phyloP scores from a whole-genome alignment of 768 basidiomycete genomes.

The Candolleomyces efflorescens region DNA sequence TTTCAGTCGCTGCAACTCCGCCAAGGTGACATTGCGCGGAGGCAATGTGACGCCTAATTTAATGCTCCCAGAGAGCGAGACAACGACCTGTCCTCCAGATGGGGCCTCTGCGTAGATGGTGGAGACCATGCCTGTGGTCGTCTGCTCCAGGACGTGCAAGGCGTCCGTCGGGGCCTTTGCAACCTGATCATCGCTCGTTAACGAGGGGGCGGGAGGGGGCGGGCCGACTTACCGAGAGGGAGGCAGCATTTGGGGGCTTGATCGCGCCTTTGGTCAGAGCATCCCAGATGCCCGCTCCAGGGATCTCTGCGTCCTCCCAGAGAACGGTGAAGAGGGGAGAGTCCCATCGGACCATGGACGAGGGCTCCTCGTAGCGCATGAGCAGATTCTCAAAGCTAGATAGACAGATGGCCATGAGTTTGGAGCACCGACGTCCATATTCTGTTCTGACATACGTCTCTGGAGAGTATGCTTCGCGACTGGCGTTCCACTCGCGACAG shows the following conservation, averaged over 20 bases:
- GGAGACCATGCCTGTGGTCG: slow-evolving; percentile 65
- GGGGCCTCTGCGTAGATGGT: slow-evolving; percentile 64
- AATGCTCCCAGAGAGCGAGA: slow-evolving; percentile 38
- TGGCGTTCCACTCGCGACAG: slow-evolving; percentile 73
- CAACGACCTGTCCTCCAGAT: slow-evolving; percentile 47
- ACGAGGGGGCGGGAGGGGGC: not conserved
- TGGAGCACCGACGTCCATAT: slow-evolving; percentile 2
- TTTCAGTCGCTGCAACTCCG: slow-evolving; percentile 86
- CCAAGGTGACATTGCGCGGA: slow-evolving; percentile 67
- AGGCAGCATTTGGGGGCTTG: slow-evolving; percentile 87
- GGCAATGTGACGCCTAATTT: slow-evolving; percentile 59
- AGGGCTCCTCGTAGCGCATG: slow-evolving; percentile 91
- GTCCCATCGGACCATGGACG: slow-evolving; percentile 99
- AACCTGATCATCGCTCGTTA: slow-evolving; percentile 39
- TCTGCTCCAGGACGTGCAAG: slow-evolving; percentile 79
- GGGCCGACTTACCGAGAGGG: slow-evolving; percentile 50
- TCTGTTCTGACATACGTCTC: slow-evolving; percentile 61
- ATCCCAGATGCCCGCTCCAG: slow-evolving; percentile 72
- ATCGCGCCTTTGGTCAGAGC: slow-evolving; percentile 74
- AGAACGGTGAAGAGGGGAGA: slow-evolving; percentile 86
- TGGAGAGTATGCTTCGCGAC: slow-evolving; percentile 50
- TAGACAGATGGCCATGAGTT: not conserved
- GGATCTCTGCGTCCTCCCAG: slow-evolving; percentile 66
- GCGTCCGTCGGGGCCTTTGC: slow-evolving; percentile 86
- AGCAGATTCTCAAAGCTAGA: slow-evolving; percentile 81